A percentile compares a stretch with the other conserved stretches of the same genome.
Evolutionary conservation across 2,329 filamentous ascomycete species (phyloP).

Genomic region (Amesomyces nigricolor): DNA sequence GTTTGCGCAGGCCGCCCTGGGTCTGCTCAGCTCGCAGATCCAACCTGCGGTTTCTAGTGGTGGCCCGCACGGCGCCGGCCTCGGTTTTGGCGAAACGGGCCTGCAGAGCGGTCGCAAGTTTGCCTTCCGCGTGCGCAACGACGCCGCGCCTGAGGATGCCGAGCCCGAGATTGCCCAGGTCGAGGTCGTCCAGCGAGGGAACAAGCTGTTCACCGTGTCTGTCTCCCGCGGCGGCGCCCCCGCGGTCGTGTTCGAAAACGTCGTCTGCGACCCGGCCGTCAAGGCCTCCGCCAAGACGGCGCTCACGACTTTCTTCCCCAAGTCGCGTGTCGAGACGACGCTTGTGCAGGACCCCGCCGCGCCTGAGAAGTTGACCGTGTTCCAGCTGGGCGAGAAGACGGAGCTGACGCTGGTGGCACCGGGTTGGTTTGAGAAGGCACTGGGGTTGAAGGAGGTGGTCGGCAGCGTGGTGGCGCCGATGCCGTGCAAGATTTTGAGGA

Average conservation of each 20-base stretch:
- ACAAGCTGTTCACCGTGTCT: constrained; percentile 42
- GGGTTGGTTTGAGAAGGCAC: constrained; percentile 78
- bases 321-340: constrained; percentile 72
- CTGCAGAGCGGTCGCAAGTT: constrained; percentile 42
- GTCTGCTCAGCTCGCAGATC: constrained; percentile 53
- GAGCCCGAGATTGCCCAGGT: constrained; percentile 49
- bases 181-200: constrained; percentile 43
- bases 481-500: constrained; percentile 92
- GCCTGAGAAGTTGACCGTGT: constrained; percentile 64
- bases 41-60: constrained; percentile 5
- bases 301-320: constrained; percentile 72
- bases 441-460: constrained; percentile 72
- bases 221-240: constrained; percentile 37
- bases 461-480: constrained; percentile 89
- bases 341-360: constrained; percentile 54
- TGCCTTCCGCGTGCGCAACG: constrained; percentile 46
- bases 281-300: constrained; percentile 31
- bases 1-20: constrained; percentile 81
- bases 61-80: constrained; percentile 43
- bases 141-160: constrained; percentile 49
- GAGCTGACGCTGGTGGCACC: constrained; percentile 56
- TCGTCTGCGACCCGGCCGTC: constrained; percentile 38
- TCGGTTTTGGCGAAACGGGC: constrained; percentile 49
- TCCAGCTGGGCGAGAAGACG: constrained; percentile 61
- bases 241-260: constrained; percentile 37